Evolutionary conservation across 345 rosid species (phyloP).

Genomic region (Gossypium anomalum): DNA sequence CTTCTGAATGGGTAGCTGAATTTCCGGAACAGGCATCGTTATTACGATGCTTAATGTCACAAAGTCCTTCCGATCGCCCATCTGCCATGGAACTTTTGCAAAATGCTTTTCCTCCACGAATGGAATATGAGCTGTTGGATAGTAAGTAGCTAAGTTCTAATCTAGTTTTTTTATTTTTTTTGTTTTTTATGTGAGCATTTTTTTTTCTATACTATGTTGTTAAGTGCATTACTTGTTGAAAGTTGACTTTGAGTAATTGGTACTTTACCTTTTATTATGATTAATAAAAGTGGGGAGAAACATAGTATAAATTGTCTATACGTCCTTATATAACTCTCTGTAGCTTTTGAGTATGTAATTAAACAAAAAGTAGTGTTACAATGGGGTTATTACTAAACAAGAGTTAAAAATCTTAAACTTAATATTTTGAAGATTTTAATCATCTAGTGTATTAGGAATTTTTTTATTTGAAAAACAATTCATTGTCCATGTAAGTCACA

Average conservation of each 20-base stretch:
- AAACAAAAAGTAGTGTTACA: background rate
- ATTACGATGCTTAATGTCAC: constrained; percentile 67
- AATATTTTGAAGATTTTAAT: background rate
- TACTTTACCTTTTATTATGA: background rate
- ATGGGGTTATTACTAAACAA: background rate
- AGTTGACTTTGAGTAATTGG: background rate
- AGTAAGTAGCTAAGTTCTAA: constrained; percentile 43
- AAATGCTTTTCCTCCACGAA: constrained; percentile 79
- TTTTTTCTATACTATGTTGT: background rate
- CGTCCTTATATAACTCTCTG: background rate
- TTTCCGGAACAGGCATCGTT: constrained; percentile 88
- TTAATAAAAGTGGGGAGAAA: background rate
- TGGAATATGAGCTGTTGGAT: constrained; percentile 86
- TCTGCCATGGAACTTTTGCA: constrained; percentile 84
- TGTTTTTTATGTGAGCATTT: background rate
- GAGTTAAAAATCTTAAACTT: background rate
- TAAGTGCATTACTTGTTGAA: background rate
- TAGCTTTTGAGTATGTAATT: background rate
- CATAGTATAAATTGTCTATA: too few species aligned
- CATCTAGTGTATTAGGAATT: too few species aligned
- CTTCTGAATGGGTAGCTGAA: constrained; percentile 69
- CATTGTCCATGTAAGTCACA: background rate
- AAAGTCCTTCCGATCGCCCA: constrained; percentile 97
- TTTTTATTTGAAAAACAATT: background rate
- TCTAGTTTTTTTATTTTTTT: background rate